Evolutionary conservation across 106 monocot genomes (phyloP).

Genomic region (Allium sativum): DNA sequence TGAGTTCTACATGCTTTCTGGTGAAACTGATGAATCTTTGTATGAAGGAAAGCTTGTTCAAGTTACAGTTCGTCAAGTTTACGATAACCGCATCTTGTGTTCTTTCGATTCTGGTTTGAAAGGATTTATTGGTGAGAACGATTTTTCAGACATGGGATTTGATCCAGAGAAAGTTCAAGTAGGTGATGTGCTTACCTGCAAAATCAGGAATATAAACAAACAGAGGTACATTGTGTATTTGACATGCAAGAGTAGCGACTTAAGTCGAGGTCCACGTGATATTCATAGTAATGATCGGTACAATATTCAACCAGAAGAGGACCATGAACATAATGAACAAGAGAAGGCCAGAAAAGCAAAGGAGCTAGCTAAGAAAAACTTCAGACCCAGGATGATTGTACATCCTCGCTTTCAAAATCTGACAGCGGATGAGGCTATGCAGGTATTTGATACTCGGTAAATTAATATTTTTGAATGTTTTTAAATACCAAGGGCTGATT

Average conservation of each 20-base stretch:
- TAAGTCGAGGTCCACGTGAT: conserved; percentile 20
- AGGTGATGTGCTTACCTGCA: conserved; percentile 84
- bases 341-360: conserved; percentile 69
- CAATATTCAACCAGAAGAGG: conserved; percentile 34
- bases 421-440: conserved; percentile 80
- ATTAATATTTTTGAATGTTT: background rate
- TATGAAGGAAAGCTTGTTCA: conserved; percentile 81
- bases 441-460: conserved; percentile 26
- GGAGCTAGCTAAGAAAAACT: conserved; percentile 59
- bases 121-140: conserved; percentile 51
- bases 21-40: conserved; percentile 93
- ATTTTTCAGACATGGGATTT: conserved; percentile 45
- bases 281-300: conserved; percentile 32
- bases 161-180: conserved; percentile 52
- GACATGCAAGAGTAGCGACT: conserved; percentile 59
- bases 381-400: conserved; percentile 89
- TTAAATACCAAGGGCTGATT: no score
- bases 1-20: conserved; percentile 76
- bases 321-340: conserved; percentile 23
- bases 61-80: conserved; percentile 55
- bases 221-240: conserved; percentile 53
- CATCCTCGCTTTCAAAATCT: conserved; percentile 91
- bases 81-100: conserved; percentile 66
- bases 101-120: conserved; percentile 78
- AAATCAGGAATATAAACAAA: conserved; percentile 64